Evolutionary conservation across 352 stramenopile species (phyloP), one percentile per base, ranked within the genome.

Genomic region (Pythium phragmitis): DNA sequence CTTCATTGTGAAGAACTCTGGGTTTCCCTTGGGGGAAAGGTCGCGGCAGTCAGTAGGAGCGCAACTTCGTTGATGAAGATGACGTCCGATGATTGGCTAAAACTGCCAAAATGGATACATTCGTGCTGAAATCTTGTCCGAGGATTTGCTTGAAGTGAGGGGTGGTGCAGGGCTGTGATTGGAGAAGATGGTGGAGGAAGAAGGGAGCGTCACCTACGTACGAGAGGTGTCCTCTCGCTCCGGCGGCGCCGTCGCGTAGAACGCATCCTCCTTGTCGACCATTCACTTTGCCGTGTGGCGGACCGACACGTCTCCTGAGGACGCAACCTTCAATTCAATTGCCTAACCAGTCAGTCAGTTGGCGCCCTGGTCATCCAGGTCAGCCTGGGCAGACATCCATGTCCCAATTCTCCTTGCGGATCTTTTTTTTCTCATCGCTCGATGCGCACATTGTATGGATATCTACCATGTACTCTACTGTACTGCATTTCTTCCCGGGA

Each of bases 51-150:
- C 55, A 61, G 55, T 61, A 19, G 39, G 16, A 46, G 5, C 0
- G 39, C 14, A 42, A 39, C 34, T 39, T 39, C 34, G 34, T 39
- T 9, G 34, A 39, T 53, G 42, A 66, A 66, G 16, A 53, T 54
- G 28, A 36, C 17, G 4, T 13, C 8, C 36, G 1, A 21, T 54
- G 17, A 68, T 63, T 68, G 61, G 52, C 36, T 42, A 17, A 62
- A 54, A 63, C 9, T 14, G 2, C 39, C 14, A 23, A 28, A 60
- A 63, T 68, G 61, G 61, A 37, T 68, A 68, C 61, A 68, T 34
- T 46, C n/a, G 28, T 36, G 42, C 59, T 60, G 54, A 60, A 60
- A 60, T 48, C 43, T 60, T 50, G 42, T n/a, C n/a, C 19, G n/a
- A 34, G n/a, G n/a, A 36, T 46, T 52, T 52, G 55, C 55, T 61